These are phyloP conservation scores for Mucor circinelloides DNA, from an alignment of 371 early-diverging fungal species.

Conservation along the genomic window DNA sequence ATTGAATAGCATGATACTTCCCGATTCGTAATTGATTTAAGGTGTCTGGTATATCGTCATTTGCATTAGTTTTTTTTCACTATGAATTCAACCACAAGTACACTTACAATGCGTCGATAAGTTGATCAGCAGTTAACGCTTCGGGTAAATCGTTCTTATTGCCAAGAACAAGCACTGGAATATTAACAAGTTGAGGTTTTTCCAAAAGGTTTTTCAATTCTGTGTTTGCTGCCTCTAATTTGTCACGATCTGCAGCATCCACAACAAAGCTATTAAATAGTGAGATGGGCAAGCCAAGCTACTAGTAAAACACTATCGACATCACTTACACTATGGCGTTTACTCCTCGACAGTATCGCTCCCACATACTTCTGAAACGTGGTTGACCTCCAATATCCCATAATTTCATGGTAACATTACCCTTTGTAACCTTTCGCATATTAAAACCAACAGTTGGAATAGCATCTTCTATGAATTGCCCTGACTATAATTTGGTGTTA, in stretches of 20 bases:
- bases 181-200: constrained; percentile 88
- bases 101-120: constrained; percentile 88
- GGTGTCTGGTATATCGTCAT: constrained; percentile 55
- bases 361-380: constrained; percentile 97
- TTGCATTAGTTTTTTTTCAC: background rate
- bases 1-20: constrained; percentile 99
- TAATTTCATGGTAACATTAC: constrained; percentile 95
- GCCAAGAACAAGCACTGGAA: constrained; percentile 97
- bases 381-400: constrained; percentile 99
- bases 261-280: constrained; percentile 80
- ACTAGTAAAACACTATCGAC: background rate
- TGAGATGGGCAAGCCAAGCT: background rate
- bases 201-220: constrained; percentile 91
- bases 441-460: constrained; percentile 99
- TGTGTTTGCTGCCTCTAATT: constrained; percentile 88
- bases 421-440: constrained; percentile 95
- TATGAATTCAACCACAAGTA: background rate
- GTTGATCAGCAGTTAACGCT: constrained; percentile 87
- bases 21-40: constrained; percentile 90
- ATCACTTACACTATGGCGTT: constrained; percentile 93
- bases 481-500: constrained; percentile 59
- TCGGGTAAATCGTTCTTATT: constrained; percentile 98
- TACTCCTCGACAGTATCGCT: constrained; percentile 93
- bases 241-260: constrained; percentile 93
- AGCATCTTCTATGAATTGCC: constrained; percentile 94